Evolutionary conservation across 176 grass and related monocot species (phyloP), one percentile per base, ranked within the genome.

Genomic region (Elaeis guineensis): DNA sequence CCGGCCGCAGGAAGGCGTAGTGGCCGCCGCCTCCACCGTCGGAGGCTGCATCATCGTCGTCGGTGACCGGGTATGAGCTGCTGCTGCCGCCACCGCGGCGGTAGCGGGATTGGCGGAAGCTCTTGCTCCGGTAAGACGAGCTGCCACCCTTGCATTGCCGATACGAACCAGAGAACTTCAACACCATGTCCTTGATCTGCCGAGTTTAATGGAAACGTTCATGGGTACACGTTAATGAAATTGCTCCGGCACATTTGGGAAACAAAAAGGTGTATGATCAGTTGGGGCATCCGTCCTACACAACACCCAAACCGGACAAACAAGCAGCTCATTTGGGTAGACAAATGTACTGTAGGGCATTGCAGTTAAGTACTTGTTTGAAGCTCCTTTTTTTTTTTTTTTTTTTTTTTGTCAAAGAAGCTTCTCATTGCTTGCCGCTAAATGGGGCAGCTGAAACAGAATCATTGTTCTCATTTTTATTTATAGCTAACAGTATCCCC

Each of bases 151-250:
- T 55, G 54, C 17, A 55, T 14, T 55, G 54, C 19, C 54, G 54
- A 11, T 18, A 55, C 54, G 54, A 21, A 5, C 54, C 54, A 17
- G 54, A 55, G 54, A 55, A 55, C 54, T 21, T 55, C 19, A 55
- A 55, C n/a, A 55, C n/a, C 54, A 55, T 55, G 17, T 55, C 54
- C 6, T 55, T 55, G n/a, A 55, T 55, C 54, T 55, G 54, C 54
- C n/a, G 6, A 20, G 6, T 18, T 55, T 19, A 18, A 18, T 55
- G 7, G 21, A 20, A 20, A 11, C 21, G n/a, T 55, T 55, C 11
- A 19, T 54, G 7, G n/a, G 54, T 17, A 22, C 19, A 20, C 0
- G 54, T 20, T 54, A 17, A 21, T 3, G n/a, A 19, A 55, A 11
- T 0, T 6, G 21, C 2, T 20, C n/a, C 0, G 3, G n/a, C 16